Conservation (phyloP, 139 green algal genomes). For the Picochlorum sp. region DNA sequence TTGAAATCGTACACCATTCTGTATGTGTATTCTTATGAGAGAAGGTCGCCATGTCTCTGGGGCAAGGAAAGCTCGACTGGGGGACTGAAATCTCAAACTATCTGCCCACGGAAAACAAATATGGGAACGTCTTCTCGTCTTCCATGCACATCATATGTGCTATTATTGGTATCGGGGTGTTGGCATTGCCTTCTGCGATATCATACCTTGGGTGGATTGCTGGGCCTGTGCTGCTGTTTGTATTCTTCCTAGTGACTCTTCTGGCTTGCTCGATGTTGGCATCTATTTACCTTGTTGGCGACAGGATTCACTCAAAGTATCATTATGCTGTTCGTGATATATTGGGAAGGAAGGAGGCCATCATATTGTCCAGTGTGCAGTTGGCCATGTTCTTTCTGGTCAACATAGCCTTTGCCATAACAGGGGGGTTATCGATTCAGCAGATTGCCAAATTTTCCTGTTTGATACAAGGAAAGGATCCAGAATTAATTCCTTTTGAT, state of each 20-base stretch:
- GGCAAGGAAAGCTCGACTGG: no score
- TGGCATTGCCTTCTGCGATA: slow-evolving; percentile 21
- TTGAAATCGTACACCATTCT: no score
- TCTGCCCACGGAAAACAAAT: no score
- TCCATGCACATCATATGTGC: slow-evolving; percentile 1
- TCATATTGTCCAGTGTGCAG: neutral
- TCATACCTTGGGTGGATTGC: slow-evolving; percentile 26
- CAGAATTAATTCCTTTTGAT: slow-evolving; percentile 1
- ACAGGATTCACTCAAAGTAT: neutral
- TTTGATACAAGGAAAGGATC: neutral
- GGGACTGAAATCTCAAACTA: no score
- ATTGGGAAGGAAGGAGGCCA: slow-evolving; percentile 1
- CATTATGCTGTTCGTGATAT: slow-evolving; percentile 8
- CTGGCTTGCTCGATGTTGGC: neutral
- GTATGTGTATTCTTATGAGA: no score
- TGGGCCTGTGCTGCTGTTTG: slow-evolving; percentile 21
- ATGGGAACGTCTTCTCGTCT: neutral
- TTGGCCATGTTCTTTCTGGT: neutral
- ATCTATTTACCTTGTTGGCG: slow-evolving; percentile 1
- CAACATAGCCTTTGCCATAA: neutral
- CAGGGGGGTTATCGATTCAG: neutral
- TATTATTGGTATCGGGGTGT: slow-evolving; percentile 16
- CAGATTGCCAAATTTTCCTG: neutral
- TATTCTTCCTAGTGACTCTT: slow-evolving; percentile 12
- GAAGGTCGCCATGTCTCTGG: no score